Evolutionary conservation across 768 basidiomycete species (phyloP), one percentile per base, ranked within the genome.

Genomic region (Mrakia hoshinonis): DNA sequence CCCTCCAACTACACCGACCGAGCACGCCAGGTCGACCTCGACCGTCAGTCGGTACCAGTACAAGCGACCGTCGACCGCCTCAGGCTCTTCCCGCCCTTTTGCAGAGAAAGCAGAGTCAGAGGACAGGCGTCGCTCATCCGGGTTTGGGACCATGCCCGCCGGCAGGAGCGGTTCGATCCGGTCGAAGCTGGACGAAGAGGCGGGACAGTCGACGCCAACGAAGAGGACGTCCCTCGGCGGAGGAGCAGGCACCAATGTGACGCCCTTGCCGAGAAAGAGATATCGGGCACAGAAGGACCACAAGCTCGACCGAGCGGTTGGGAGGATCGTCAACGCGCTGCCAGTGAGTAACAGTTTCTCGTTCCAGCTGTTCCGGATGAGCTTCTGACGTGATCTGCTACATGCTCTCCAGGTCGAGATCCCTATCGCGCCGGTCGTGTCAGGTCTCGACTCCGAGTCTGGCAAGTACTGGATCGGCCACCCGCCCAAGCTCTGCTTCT

Each of bases 401-500:
- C n/a, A n/a, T n/a, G n/a, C n/a, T 11, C 29, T 15, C 3, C 47
- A 71, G 70, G 46, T 72, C 10, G 70, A 72, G 38, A 67, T 72
- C 31, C 46, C 70, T n/a, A 72, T 72, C 55, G 63, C 38, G 7
- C 63, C 70, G n/a, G 65, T 51, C 24, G 66, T 51, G 22, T 61
- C 43, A 36, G 61, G 51, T 1, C n/a, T 26, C n/a, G 65, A 38
- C 18, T 63, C 67, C 26, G 72, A 73, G 24, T 52, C 67, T 2
- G 72, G 72, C 15, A 67, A 61, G 26, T 73, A 73, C 43, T 73
- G 72, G 72, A 73, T 73, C 62, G 67, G 72, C n/a, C 26, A 39
- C 1, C 72, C 72, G 9, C 72, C 72, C 38, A 73, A 68, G 49
- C 55, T 73, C 13, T 73, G 72, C 63, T 73, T 63, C 43, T 73